phyloP scores from a whole-genome alignment of 1,284 basidiomycete genomes.

The Phylloporus gajari region DNA sequence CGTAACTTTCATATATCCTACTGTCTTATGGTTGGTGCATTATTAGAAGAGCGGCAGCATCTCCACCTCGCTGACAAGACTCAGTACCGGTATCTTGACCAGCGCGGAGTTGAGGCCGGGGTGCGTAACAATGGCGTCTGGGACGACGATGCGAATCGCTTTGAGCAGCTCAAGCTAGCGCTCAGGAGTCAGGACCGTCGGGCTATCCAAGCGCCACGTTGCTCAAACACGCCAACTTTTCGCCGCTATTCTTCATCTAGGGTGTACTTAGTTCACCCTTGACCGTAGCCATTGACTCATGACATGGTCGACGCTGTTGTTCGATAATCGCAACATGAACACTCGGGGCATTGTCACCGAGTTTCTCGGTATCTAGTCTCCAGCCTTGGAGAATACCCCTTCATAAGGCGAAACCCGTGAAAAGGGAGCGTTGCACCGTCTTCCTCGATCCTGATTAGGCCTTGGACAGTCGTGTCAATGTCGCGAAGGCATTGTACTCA shows the following conservation, averaged over 20 bases:
- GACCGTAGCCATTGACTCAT: constrained; percentile 78
- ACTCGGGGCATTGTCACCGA: constrained; percentile 66
- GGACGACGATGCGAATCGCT: constrained; percentile 82
- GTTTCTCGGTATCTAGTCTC: constrained; percentile 86
- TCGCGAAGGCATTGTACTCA: constrained; percentile 93
- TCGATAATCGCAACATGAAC: no score
- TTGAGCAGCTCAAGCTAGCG: constrained; percentile 96
- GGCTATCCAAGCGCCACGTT: constrained; percentile 93
- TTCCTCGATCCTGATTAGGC: constrained; percentile 96
- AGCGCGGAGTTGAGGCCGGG: constrained; percentile 58
- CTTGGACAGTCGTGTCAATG: constrained; percentile 90
- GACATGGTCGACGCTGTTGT: constrained; percentile 92
- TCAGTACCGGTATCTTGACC: constrained; percentile 86
- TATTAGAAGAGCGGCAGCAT: constrained; percentile 86
- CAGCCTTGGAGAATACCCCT: constrained; percentile 83
- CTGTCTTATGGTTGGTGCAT: constrained; percentile 91
- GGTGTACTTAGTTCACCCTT: constrained; percentile 91
- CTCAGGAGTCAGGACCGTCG: no score
- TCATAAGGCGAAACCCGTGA: constrained; percentile 92
- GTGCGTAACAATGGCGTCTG: no score
- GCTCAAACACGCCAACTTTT: constrained; percentile 95
- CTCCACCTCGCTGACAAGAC: constrained; percentile 84
- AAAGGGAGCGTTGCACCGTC: constrained; percentile 94
- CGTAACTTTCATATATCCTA: no score
- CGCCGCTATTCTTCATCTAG: constrained; percentile 94